A percentile compares a stretch with the other conserved stretches of the same genome.
Conservation (phyloP, 2,329 filamentous ascomycete species). For the Pseudogymnoascus sp. region DNA sequence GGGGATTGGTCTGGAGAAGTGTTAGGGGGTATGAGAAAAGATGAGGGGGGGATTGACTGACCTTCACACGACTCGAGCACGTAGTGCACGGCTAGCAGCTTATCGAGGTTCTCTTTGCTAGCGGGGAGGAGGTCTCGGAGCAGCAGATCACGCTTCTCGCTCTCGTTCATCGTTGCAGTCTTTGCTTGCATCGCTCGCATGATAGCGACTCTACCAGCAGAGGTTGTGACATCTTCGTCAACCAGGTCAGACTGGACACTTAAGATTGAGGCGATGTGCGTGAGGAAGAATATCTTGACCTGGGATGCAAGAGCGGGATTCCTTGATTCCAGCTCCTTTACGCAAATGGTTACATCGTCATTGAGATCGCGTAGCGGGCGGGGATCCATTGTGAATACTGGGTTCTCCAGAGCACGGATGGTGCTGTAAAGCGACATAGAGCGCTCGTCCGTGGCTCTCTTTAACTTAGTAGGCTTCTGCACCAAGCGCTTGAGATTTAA, state of each 20-base stretch:
- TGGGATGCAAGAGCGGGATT: constrained; percentile 15
- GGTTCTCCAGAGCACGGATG: constrained; percentile 21
- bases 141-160: constrained; percentile 19
- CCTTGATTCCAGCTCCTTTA: constrained; percentile 7
- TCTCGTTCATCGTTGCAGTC: constrained; percentile 15
- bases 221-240: constrained; percentile 16
- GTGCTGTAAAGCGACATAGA: constrained; percentile 18
- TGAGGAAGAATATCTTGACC: constrained; percentile 19
- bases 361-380: constrained; percentile 16
- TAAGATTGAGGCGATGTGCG: not conserved
- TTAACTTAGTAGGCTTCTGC: constrained; percentile 13
- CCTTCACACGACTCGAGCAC: constrained; percentile 24
- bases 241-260: not conserved
- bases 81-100: constrained; percentile 20
- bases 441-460: constrained; percentile 10
- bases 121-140: constrained; percentile 18
- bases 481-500: constrained; percentile 18
- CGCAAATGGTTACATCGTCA: constrained; percentile 14
- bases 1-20: not conserved
- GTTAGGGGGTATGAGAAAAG: not conserved
- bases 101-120: constrained; percentile 19
- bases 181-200: constrained; percentile 15
- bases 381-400: constrained; percentile 14
- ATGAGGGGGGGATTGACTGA: constrained; percentile 12
- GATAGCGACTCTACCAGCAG: constrained; percentile 20